A percentile compares a stretch with the other conserved stretches of the same genome.
Evolutionary conservation across 352 stramenopile genomes (phyloP).

Genomic region (Blastocystis sp.): DNA sequence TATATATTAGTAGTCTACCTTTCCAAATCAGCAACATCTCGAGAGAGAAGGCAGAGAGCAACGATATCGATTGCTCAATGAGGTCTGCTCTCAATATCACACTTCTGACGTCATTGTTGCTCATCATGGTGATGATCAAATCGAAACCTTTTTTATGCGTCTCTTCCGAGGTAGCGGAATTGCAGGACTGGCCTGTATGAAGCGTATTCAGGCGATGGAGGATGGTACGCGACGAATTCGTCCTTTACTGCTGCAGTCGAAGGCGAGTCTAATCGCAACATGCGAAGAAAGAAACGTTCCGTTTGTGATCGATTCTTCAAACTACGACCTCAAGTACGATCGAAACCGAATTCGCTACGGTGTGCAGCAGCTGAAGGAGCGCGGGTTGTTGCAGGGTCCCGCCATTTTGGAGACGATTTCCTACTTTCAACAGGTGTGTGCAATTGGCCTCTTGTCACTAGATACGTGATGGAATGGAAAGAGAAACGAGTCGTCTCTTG

Average conservation of each 20-base stretch:
- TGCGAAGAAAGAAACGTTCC: background rate
- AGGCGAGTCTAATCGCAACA: background rate
- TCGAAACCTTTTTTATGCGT: slow-evolving; percentile 53
- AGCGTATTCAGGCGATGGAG: slow-evolving; percentile 28
- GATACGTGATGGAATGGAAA: background rate
- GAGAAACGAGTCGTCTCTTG: background rate
- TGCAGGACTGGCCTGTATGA: slow-evolving; percentile 22
- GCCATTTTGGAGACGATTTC: background rate
- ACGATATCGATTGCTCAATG: background rate
- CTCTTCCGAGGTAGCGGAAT: slow-evolving; percentile 36
- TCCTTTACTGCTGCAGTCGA: slow-evolving; percentile 6
- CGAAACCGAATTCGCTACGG: slow-evolving; percentile 13
- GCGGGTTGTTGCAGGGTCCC: background rate
- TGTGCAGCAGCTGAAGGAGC: background rate
- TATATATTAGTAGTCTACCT: background rate
- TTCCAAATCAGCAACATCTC: background rate
- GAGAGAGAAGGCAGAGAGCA: slow-evolving; percentile 39
- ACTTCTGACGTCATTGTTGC: background rate
- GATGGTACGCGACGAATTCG: slow-evolving; percentile 32
- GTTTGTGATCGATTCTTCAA: slow-evolving; percentile 29
- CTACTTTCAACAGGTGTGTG: slow-evolving; percentile 16
- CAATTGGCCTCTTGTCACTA: background rate
- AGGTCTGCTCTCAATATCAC: background rate
- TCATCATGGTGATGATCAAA: slow-evolving; percentile 53
- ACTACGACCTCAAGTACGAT: slow-evolving; percentile 37